These are phyloP conservation scores for Thalassiosira pacifica DNA, from an alignment of 352 stramenopile genomes.

Conservation along the genomic window DNA sequence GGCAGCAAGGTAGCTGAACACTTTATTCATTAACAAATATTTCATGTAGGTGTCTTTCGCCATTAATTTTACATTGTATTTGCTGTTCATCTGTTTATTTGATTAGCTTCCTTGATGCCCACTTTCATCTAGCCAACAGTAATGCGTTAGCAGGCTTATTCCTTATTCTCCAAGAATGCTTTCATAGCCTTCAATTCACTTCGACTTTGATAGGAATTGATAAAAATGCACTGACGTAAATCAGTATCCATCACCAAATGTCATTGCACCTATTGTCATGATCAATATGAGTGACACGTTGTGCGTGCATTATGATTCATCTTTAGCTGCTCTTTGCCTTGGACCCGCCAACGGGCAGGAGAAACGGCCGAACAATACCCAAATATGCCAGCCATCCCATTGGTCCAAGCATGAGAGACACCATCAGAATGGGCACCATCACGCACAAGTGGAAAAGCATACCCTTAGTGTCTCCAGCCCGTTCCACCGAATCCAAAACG, in stretches of 20 bases:
- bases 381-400: constrained; percentile 7
- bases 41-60: no score
- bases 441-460: constrained; percentile 9
- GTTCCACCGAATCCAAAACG: constrained; percentile 42
- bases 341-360: background rate
- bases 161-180: background rate
- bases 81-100: no score
- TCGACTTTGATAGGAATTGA: background rate
- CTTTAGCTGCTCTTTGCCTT: background rate
- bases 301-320: no score
- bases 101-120: background rate
- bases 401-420: constrained; percentile 33
- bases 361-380: background rate
- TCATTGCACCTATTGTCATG: background rate
- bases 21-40: no score
- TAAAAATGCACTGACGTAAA: background rate
- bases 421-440: constrained; percentile 42
- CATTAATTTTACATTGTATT: no score
- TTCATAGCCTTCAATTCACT: background rate
- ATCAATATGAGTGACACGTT: background rate
- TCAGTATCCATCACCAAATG: background rate
- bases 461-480: background rate
- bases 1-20: no score
- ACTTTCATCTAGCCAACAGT: background rate
- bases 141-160: background rate